Conservation (phyloP, 148 eudicot species). For the Rhododendron griersonianum region DNA sequence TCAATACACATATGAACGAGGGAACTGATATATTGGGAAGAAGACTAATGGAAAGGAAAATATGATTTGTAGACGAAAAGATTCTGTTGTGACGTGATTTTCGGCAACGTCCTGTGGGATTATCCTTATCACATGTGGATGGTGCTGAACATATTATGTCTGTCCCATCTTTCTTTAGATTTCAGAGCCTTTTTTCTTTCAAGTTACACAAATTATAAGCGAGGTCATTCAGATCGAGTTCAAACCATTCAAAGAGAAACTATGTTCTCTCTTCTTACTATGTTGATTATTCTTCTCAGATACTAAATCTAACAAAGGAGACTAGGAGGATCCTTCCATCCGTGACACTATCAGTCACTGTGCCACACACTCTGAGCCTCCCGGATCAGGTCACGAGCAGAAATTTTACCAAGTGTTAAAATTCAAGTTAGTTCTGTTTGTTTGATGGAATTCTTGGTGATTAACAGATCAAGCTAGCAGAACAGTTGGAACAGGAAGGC, state of each 20-base stretch:
- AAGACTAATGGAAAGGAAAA: background rate
- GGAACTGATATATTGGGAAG: background rate
- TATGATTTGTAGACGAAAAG: background rate
- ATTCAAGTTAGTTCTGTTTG: background rate
- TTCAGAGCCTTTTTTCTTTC: background rate
- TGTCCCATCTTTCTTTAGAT: background rate
- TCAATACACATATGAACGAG: background rate
- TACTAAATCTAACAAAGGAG: conserved; percentile 62
- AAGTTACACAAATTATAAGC: background rate
- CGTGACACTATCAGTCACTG: conserved; percentile 76
- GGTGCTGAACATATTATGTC: background rate
- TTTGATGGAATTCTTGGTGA: background rate
- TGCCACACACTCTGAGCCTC: conserved; percentile 87
- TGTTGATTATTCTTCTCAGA: conserved; percentile 32
- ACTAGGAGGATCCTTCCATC: conserved; percentile 66
- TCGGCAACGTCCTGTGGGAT: background rate
- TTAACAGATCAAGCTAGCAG: conserved; percentile 68
- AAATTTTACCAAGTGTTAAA: background rate
- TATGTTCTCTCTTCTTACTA: background rate
- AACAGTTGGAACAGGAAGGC: conserved; percentile 72
- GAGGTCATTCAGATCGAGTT: background rate
- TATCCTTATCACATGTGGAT: background rate
- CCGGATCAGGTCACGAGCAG: conserved; percentile 62
- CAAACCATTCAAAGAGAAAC: background rate
- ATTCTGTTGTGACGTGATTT: background rate